A percentile compares a stretch with the other conserved stretches of the same genome.
These are phyloP conservation scores for Lycium barbarum DNA, from an alignment of 257 asterid genomes.

Conservation along the genomic window DNA sequence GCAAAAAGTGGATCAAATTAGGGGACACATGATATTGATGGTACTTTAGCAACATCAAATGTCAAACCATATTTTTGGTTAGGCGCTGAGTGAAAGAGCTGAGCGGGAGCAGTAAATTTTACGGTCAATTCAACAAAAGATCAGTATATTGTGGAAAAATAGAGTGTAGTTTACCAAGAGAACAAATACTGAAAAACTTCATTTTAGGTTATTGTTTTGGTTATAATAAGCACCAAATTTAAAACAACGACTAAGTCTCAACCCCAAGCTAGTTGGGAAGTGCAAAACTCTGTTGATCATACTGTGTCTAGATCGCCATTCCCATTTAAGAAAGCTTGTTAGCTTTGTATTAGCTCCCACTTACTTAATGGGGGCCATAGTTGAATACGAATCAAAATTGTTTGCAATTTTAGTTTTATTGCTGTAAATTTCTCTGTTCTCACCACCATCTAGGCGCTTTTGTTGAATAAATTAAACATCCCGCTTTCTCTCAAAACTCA, in stretches of 20 bases:
- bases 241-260: not conserved
- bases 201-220: not conserved
- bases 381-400: not conserved
- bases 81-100: not conserved
- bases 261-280: constrained; percentile 24
- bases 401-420: too few relatives aligned
- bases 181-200: too few relatives aligned
- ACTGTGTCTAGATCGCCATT: not conserved
- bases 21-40: not conserved
- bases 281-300: constrained; percentile 1
- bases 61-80: not conserved
- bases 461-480: not conserved
- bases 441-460: not conserved
- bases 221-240: constrained; percentile 16
- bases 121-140: constrained; percentile 19
- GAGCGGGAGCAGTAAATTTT: not conserved
- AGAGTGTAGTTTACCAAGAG: not conserved
- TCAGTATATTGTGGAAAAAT: not conserved
- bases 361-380: not conserved
- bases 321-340: constrained; percentile 17
- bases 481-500: not conserved
- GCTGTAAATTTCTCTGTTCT: not conserved
- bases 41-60: constrained; percentile 11
- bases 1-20: constrained; percentile 29
- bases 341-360: constrained; percentile 7